Evolutionary conservation across 306 rosid species (phyloP).

Genomic region (Trifolium subterraneum): DNA sequence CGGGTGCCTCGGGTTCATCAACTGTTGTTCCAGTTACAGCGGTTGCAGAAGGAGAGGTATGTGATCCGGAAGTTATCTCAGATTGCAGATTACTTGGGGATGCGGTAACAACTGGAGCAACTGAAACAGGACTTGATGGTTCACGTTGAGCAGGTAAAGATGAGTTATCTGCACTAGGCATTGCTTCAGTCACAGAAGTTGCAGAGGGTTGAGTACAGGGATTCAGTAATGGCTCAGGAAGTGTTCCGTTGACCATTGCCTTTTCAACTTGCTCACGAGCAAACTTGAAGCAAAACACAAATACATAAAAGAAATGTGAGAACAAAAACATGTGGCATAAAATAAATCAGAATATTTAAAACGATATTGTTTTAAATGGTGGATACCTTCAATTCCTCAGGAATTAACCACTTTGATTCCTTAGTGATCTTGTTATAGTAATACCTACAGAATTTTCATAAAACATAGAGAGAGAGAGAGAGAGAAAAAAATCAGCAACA

Average conservation of each 20-base stretch:
- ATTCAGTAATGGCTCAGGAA: slow-evolving; percentile 39
- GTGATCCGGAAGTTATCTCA: slow-evolving; percentile 54
- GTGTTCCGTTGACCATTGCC: slow-evolving; percentile 55
- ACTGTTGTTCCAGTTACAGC: slow-evolving; percentile 48
- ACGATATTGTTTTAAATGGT: slow-evolving; percentile 25
- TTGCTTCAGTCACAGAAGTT: slow-evolving; percentile 52
- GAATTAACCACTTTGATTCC: slow-evolving; percentile 91
- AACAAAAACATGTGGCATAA: slow-evolving; percentile 8
- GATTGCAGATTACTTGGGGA: slow-evolving; percentile 50
- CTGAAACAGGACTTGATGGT: slow-evolving; percentile 69
- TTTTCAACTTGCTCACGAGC: slow-evolving; percentile 80
- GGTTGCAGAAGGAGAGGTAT: slow-evolving; percentile 59
- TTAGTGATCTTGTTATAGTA: slow-evolving; percentile 79
- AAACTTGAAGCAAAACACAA: slow-evolving; percentile 58
- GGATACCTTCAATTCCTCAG: slow-evolving; percentile 86
- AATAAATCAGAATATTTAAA: slow-evolving; percentile 22
- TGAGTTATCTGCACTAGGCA: slow-evolving; percentile 52
- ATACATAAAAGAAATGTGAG: slow-evolving; percentile 40
- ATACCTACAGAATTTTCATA: slow-evolving; percentile 67
- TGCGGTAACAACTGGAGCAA: slow-evolving; percentile 60
- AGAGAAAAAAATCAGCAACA: slow-evolving; percentile 33
- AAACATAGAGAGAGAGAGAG: neutral
- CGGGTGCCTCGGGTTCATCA: slow-evolving; percentile 56
- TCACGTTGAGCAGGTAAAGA: slow-evolving; percentile 56
- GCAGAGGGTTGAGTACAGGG: slow-evolving; percentile 55